These are phyloP conservation scores for Niebla homalea DNA, from an alignment of 495 filamentous ascomycete species.

Conservation along the genomic window DNA sequence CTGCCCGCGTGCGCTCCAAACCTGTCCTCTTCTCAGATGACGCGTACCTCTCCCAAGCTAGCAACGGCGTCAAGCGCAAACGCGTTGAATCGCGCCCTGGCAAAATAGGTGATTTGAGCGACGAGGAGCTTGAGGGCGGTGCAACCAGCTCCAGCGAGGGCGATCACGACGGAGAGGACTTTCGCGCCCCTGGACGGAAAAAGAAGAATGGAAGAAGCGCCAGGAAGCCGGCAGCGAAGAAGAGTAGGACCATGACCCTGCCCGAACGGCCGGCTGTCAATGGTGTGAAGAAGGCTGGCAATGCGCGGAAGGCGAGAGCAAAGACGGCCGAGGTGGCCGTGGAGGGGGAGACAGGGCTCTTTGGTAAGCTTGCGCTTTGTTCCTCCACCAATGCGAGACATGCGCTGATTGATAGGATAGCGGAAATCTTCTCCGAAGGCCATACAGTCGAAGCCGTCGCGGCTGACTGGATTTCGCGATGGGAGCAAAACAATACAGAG, in stretches of 20 bases:
- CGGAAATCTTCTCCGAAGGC: slow-evolving; percentile 66
- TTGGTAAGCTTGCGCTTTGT: slow-evolving; percentile 40
- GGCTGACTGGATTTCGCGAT: slow-evolving; percentile 63
- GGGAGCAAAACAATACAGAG: slow-evolving; percentile 48
- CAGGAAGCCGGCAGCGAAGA: slow-evolving; percentile 46
- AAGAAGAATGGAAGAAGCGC: slow-evolving; percentile 32
- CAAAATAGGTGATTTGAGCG: slow-evolving; percentile 29
- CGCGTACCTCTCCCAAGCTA: slow-evolving; percentile 21
- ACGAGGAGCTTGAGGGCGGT: slow-evolving; percentile 40
- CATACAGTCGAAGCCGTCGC: slow-evolving; percentile 61
- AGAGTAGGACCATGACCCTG: slow-evolving; percentile 39
- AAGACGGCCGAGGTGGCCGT: slow-evolving; percentile 49
- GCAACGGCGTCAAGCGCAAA: slow-evolving; percentile 40
- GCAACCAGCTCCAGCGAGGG: slow-evolving; percentile 30
- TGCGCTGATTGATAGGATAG: slow-evolving; percentile 26
- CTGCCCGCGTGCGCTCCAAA: slow-evolving; percentile 64
- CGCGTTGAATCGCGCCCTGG: slow-evolving; percentile 26
- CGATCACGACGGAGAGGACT: slow-evolving; percentile 54
- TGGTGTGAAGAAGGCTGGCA: slow-evolving; percentile 27
- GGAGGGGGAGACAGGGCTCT: slow-evolving; percentile 55
- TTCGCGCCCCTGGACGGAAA: slow-evolving; percentile 35
- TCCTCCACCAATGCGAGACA: slow-evolving; percentile 7
- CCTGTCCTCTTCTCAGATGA: slow-evolving; percentile 50
- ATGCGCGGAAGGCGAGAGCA: slow-evolving; percentile 36
- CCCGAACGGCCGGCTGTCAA: slow-evolving; percentile 37